Evolutionary conservation across 371 early-diverging fungal genomes (phyloP), one percentile per base, ranked within the genome.

Genomic region (Chytridiales sp.): DNA sequence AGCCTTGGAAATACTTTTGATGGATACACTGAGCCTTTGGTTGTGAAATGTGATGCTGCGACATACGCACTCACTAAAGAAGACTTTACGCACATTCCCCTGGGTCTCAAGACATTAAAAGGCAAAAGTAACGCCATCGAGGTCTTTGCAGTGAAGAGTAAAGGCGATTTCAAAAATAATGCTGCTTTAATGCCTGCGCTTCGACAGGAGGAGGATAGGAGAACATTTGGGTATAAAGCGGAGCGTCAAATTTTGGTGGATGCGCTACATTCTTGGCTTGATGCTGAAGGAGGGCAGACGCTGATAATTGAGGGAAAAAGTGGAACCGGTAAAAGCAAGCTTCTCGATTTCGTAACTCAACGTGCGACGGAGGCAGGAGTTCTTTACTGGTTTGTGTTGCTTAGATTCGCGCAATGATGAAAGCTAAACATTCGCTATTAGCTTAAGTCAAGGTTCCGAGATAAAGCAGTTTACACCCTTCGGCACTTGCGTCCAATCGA

Each of bases 391-490:
- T 44, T 48, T 48, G 9, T 48, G 21, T 8, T 48, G 9, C 19
- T 39, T 39, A 11, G n/a, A 13, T n/a, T 39, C n/a, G 11, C 39
- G 11, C 39, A 39, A n/a, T 13, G n/a, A 39, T n/a, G 11, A 39
- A n/a, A n/a, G n/a, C n/a, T n/a, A n/a, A n/a, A n/a, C 13, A 39
- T 39, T 39, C n/a, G 4, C 29, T 27, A 9, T 35, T 24, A 54
- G 54, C 30, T 24, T 54, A 19, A 54, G 41, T 6, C 39, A 41
- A 27, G 54, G 54, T 3, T 54, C 54, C 26, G 54, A 54, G 21
- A 31, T 54, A 9, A 42, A 54, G 4, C 54, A 19, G 5, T 54
- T 39, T 39, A 54, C 54, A n/a, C 54, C 54, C 41, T 54, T 41
- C 42, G 29, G 11, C 11, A 17, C 38, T 38, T 8, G 8, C 38